Base-by-base conservation (phyloP, 371 early-diverging fungal genomes). In the Saksenaea oblongispora region DNA sequence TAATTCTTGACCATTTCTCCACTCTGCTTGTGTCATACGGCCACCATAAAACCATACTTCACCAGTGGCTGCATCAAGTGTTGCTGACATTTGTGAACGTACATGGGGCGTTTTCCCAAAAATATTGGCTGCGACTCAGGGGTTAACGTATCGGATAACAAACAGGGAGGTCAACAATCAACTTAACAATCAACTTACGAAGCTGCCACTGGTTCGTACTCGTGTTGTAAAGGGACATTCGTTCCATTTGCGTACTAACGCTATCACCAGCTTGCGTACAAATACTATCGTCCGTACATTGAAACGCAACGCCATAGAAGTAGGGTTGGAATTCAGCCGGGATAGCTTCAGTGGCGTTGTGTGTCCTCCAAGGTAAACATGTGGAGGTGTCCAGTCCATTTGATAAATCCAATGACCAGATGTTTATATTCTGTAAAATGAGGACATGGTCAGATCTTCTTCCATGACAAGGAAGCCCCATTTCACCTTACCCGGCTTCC, bases 391-490 rank as follows among this genome's bases (percentile, higher is more conserved):
- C 61, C 11, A 81, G 58, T 0, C 75, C 73, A 24, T 66, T 27
- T 1, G 64, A 57, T 31, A 70, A 37, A 47, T 78, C 71, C 7
- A 81, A 57, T 11, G 67, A 22, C 66, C 70, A 71, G 28, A 74
- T 69, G 35, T 72, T 58, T 24, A 22, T 47, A 5, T n/a, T 47
- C 51, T 47, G 24, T 22, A 22, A 47, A 47, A 18, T 47, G 10
- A 10, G 7, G 17, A 47, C 2, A 17, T 1, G 51, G 22, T 47
- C 22, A 47, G 26, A 22, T 22, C 22, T 10, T 47, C 18, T 1
- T n/a, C 18, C 24, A 47, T 47, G 22, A 13, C 11, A 36, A 39
- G 35, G 8, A 11, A 22, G 15, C 44, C 22, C n/a, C 15, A 41
- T 59, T 31, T 44, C 18, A 8, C 26, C 34, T 60, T 66, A 65